Conservation (phyloP, 176 grass and related monocot genomes). For the Carex pumila region DNA sequence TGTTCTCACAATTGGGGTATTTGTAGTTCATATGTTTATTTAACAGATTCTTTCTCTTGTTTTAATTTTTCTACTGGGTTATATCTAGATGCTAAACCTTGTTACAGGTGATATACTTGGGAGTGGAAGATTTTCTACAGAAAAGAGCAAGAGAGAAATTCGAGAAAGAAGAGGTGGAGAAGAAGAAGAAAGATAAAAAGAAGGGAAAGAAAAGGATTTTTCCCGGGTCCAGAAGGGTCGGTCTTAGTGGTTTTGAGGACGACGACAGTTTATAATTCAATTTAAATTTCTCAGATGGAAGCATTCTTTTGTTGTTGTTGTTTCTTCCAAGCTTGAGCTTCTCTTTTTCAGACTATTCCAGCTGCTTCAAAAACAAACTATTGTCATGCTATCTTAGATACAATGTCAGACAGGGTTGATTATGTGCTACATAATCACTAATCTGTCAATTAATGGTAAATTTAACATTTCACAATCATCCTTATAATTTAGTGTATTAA, state of each 20-base stretch:
- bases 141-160: conserved; percentile 42
- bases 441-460: not conserved
- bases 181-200: conserved; percentile 26
- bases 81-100: not conserved
- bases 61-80: not conserved
- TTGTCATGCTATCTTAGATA: too few species aligned
- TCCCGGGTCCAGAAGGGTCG: not conserved
- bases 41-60: not conserved
- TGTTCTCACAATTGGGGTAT: conserved; percentile 20
- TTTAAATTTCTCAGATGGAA: not conserved
- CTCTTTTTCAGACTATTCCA: not conserved
- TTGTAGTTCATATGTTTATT: not conserved
- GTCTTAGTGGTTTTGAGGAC: not conserved
- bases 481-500: not conserved
- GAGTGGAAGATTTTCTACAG: conserved; percentile 41
- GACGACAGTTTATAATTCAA: not conserved
- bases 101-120: conserved; percentile 27
- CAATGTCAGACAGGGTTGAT: not conserved
- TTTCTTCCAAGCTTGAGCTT: not conserved
- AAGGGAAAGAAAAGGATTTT: not conserved
- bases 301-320: not conserved
- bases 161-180: conserved; percentile 34
- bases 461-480: not conserved
- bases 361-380: not conserved
- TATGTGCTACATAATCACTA: not conserved